Evolutionary conservation across 1,284 basidiomycete species (phyloP).

Genomic region (Ustilago esculenta): DNA sequence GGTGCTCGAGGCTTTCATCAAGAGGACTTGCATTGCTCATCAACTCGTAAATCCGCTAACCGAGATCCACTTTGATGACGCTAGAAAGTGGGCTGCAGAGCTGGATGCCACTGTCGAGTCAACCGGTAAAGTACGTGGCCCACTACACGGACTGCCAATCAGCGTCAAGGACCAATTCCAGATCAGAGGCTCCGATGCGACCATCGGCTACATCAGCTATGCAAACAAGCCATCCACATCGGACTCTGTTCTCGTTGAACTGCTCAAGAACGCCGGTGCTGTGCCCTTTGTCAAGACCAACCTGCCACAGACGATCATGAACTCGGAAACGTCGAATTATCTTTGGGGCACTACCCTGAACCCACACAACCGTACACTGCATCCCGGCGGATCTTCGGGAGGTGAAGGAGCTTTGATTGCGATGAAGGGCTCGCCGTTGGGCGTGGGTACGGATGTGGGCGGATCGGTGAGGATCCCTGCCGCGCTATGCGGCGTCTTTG

Average conservation of each 20-base stretch:
- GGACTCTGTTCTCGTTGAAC: slow-evolving; percentile 37
- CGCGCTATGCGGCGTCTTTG: slow-evolving; percentile 76
- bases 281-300: slow-evolving; percentile 78
- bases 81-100: slow-evolving; percentile 72
- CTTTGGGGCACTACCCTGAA: slow-evolving; percentile 78
- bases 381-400: slow-evolving; percentile 73
- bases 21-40: slow-evolving; percentile 81
- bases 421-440: slow-evolving; percentile 71
- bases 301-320: slow-evolving; percentile 52
- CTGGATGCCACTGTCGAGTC: slow-evolving; percentile 71
- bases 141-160: slow-evolving; percentile 75
- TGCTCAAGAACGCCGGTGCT: slow-evolving; percentile 73
- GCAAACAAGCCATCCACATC: slow-evolving; percentile 29
- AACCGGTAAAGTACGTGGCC: slow-evolving; percentile 72
- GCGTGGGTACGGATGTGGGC: slow-evolving; percentile 78
- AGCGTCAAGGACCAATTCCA: slow-evolving; percentile 76
- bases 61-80: slow-evolving; percentile 75
- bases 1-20: slow-evolving; percentile 79
- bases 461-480: slow-evolving; percentile 77
- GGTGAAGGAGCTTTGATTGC: slow-evolving; percentile 76
- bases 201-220: slow-evolving; percentile 75
- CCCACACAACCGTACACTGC: slow-evolving; percentile 71
- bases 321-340: slow-evolving; percentile 69
- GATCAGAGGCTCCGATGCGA: slow-evolving; percentile 73
- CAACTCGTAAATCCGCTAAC: slow-evolving; percentile 75